A percentile compares a stretch with the other conserved stretches of the same genome.
Conservation (phyloP, 116 monocot species). For the Phalaenopsis hybrid region DNA sequence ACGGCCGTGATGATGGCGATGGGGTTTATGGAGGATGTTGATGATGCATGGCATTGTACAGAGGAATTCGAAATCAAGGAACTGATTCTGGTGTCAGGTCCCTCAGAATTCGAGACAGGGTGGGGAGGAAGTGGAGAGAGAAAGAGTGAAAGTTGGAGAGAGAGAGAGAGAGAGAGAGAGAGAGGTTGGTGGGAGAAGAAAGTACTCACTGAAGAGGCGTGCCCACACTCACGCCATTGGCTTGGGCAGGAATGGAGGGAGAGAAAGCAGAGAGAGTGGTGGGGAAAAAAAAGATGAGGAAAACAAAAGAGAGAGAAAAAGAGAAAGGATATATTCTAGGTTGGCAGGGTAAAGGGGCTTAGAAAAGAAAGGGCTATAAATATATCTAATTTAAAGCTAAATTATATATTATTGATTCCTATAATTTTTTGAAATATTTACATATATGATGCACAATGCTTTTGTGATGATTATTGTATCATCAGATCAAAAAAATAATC, state of each 20-base stretch:
- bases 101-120: constrained; percentile 7
- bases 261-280: constrained; percentile 1
- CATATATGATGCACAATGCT: too few species aligned
- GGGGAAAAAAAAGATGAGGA: neutral
- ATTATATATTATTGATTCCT: too few species aligned
- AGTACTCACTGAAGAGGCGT: constrained; percentile 9
- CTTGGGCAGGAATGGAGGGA: neutral
- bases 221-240: constrained; percentile 12
- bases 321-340: neutral
- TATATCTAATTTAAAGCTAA: too few species aligned
- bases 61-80: constrained; percentile 17
- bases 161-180: too few species aligned
- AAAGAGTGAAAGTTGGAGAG: neutral
- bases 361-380: neutral
- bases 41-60: neutral
- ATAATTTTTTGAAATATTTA: too few species aligned
- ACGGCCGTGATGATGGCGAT: constrained; percentile 10
- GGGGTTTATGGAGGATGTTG: constrained; percentile 6
- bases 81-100: constrained; percentile 23
- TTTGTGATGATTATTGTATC: too few species aligned
- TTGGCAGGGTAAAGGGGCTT: neutral
- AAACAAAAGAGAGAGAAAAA: neutral
- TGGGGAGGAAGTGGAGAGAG: neutral
- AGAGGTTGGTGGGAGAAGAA: neutral
- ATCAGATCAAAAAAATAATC: too few species aligned